Base-by-base conservation (phyloP, 441 rosid species). In the Erysimum pusillum region DNA sequence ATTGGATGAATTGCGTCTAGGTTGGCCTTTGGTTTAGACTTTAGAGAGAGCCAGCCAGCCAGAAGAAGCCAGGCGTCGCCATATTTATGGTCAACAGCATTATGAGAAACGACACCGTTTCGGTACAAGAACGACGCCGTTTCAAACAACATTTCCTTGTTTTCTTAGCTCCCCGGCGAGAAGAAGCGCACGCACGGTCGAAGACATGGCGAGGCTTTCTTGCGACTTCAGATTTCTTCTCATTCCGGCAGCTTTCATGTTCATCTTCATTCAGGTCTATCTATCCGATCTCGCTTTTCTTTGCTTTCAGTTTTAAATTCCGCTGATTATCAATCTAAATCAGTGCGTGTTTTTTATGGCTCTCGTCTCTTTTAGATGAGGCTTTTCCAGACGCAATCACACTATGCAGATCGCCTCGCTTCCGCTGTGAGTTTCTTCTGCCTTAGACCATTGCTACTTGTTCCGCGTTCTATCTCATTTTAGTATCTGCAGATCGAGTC, bases 201-300 rank as follows among this genome's bases (percentile, higher is more conserved):
- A 15, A 15, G 59, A 60, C 71, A 83, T 80, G 87, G 74, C 79
- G 32, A 85, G 81, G 82, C 62, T 80, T 22, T 41, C 83, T 9
- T 96, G 91, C 77, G 98, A 96, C 86, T 84, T 89, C 48, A 85
- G 98, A 36, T 85, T 84, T 80, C 97, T 93, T 81, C 92, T 96
- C 32, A 63, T 93, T 15, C 89, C 93, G n/a, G 95, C 92, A 6
- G 98, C 90, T 14, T 53, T 80, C 73, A 87, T 81, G 42, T 96
- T 93, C 88, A 83, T 96, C 67, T 96, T 81, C 84, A 70, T 96
- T 79, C 99, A 96, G 97, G 98, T 85, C 41, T 13, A 52, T 28
- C 73, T 20, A 1, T 41, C 32, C 65, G 57, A 71, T 62, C 56
- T 52, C 46, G 15, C 46, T 54, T 0, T 9, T 41, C 48, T 41